phyloP scores from a whole-genome alignment of 148 eudicot species.

The Diospyros kaki region DNA sequence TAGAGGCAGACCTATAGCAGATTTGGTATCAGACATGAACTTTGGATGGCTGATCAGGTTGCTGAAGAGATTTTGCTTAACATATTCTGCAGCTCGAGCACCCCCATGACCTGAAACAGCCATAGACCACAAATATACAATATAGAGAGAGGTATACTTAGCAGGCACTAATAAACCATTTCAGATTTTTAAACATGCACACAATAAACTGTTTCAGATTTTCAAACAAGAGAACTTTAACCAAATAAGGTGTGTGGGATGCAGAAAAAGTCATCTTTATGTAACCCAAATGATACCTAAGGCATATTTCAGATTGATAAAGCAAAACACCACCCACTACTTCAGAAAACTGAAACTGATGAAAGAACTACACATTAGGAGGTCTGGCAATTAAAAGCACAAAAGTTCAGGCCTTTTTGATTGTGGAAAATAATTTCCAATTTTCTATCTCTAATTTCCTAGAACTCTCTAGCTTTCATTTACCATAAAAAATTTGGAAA shows the following conservation, averaged over 20 bases:
- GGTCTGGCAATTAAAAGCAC: background rate
- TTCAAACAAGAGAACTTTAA: background rate
- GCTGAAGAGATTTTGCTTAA: conserved; percentile 85
- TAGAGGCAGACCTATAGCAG: conserved; percentile 69
- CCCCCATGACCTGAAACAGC: conserved; percentile 82
- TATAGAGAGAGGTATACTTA: background rate
- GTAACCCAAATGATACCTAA: background rate
- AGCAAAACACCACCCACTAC: background rate
- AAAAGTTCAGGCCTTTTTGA: background rate
- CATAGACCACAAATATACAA: conserved; percentile 5
- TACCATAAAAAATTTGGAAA: too few species aligned
- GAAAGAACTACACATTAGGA: background rate
- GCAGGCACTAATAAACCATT: background rate
- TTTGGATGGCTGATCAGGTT: conserved; percentile 89
- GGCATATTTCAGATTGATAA: background rate
- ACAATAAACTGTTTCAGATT: background rate
- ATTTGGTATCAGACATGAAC: conserved; percentile 93
- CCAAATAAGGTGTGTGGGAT: background rate
- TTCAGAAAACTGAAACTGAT: background rate
- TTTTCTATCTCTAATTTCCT: too few species aligned
- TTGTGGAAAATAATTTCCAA: too few species aligned
- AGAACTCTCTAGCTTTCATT: too few species aligned
- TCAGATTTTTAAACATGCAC: background rate
- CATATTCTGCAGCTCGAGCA: conserved; percentile 97
- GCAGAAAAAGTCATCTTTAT: background rate